These are phyloP conservation scores for Stellera chamaejasme DNA, from an alignment of 345 rosid species.

Conservation along the genomic window DNA sequence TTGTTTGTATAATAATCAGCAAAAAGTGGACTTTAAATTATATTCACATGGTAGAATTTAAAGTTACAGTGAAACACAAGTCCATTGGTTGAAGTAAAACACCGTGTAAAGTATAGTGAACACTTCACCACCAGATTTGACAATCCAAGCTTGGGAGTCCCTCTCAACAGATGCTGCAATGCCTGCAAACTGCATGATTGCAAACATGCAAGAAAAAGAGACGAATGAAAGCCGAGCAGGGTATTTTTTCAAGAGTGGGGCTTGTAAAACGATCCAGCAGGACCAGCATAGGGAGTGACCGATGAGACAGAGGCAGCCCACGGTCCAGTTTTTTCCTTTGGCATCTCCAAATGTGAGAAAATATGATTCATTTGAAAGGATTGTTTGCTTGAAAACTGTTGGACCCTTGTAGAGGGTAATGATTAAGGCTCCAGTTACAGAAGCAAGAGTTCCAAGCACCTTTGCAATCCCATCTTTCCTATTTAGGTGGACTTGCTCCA, in stretches of 20 bases:
- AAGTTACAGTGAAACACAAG: background rate
- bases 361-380: conserved; percentile 9
- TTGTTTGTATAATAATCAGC: background rate
- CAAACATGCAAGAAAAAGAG: conserved; percentile 62
- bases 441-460: conserved; percentile 49
- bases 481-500: conserved; percentile 42
- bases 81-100: conserved; percentile 13
- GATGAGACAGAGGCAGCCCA: conserved; percentile 63
- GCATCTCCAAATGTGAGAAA: conserved; percentile 20
- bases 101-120: conserved; percentile 57
- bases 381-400: conserved; percentile 30
- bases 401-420: conserved; percentile 66
- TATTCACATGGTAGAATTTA: background rate
- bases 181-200: conserved; percentile 51
- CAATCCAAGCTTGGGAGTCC: conserved; percentile 46
- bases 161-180: conserved; percentile 52
- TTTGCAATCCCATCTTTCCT: conserved; percentile 54
- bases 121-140: conserved; percentile 40
- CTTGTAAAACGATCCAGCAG: conserved; percentile 78
- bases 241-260: conserved; percentile 63
- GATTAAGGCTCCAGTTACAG: conserved; percentile 48
- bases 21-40: background rate
- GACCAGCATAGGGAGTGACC: conserved; percentile 91
- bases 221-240: conserved; percentile 74
- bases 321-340: conserved; percentile 46